Evolutionary conservation across 805 yeast species (phyloP).

Genomic region (Ogataea henricii): DNA sequence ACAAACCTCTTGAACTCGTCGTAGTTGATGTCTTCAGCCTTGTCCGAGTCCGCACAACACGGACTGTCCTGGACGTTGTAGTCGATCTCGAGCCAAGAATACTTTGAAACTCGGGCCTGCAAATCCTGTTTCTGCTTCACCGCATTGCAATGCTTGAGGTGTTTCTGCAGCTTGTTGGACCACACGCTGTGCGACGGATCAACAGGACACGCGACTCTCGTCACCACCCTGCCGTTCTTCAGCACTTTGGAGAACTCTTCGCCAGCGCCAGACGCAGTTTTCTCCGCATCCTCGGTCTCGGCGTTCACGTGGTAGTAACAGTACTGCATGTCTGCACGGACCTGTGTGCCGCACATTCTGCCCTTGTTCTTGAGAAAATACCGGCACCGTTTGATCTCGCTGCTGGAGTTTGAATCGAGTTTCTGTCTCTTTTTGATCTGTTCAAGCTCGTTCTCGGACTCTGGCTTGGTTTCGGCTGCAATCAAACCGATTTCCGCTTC

Average conservation of each 20-base stretch:
- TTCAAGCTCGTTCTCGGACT: neutral
- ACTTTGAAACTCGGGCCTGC: constrained; percentile 31
- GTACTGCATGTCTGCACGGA: constrained; percentile 47
- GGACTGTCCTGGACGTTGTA: constrained; percentile 41
- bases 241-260: constrained; percentile 16
- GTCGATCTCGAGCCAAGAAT: constrained; percentile 51
- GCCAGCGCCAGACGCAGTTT: constrained; percentile 8
- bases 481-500: neutral
- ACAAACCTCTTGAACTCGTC: constrained; percentile 28
- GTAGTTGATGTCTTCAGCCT: constrained; percentile 14
- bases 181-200: constrained; percentile 77
- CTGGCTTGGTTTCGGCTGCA: neutral
- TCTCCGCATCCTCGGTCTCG: constrained; percentile 22
- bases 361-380: constrained; percentile 50
- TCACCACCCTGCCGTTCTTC: constrained; percentile 31
- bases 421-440: neutral
- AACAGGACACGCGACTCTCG: constrained; percentile 71
- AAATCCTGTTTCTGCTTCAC: constrained; percentile 35
- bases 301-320: constrained; percentile 63
- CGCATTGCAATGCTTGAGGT: constrained; percentile 63
- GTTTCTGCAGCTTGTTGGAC: constrained; percentile 56
- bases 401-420: neutral
- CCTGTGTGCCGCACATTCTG: constrained; percentile 62
- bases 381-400: constrained; percentile 41
- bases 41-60: neutral